Conservation (phyloP, 805 yeast genomes). For the Vanderwaltozyma yarrowii region DNA sequence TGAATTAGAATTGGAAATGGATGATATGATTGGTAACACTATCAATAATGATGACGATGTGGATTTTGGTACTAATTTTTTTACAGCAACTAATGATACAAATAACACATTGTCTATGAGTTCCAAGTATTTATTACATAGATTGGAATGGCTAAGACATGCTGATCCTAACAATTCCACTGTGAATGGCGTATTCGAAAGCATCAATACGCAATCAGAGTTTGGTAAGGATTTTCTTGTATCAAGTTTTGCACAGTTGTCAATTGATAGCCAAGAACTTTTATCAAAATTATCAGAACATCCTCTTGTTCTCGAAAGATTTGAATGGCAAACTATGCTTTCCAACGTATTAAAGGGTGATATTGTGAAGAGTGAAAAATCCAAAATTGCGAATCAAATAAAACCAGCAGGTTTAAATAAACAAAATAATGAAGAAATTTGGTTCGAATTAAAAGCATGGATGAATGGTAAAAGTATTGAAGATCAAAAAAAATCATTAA, state of each 20-base stretch:
- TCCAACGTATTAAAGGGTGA: slow-evolving; percentile 89
- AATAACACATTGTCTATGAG: slow-evolving; percentile 20
- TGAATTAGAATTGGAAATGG: slow-evolving; percentile 14
- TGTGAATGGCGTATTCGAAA: slow-evolving; percentile 9
- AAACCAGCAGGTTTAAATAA: slow-evolving; percentile 21
- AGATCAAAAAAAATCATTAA: slow-evolving; percentile 61
- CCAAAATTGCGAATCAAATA: slow-evolving; percentile 48
- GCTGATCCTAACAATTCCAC: slow-evolving; percentile 33
- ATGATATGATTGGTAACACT: slow-evolving; percentile 13
- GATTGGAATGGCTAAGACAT: slow-evolving; percentile 29
- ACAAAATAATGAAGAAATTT: slow-evolving; percentile 38
- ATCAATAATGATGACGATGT: slow-evolving; percentile 24
- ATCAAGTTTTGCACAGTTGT: slow-evolving; percentile 8
- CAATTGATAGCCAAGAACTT: slow-evolving; percentile 12
- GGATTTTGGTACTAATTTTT: slow-evolving; percentile 22
- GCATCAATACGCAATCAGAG: slow-evolving; percentile 6
- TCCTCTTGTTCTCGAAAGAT: slow-evolving; percentile 51
- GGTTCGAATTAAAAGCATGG: slow-evolving; percentile 84
- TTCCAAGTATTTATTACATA: slow-evolving; percentile 16
- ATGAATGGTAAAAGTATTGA: slow-evolving; percentile 68
- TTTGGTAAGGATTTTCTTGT: slow-evolving; percentile 8
- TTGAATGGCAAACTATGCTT: slow-evolving; percentile 95
- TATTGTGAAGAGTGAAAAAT: slow-evolving; percentile 83
- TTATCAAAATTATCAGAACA: slow-evolving; percentile 19
- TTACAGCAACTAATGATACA: slow-evolving; percentile 8